Evolutionary conservation across 129 eudicot genomes (phyloP), one percentile per base, ranked within the genome.

Genomic region (Flaveria bidentis): DNA sequence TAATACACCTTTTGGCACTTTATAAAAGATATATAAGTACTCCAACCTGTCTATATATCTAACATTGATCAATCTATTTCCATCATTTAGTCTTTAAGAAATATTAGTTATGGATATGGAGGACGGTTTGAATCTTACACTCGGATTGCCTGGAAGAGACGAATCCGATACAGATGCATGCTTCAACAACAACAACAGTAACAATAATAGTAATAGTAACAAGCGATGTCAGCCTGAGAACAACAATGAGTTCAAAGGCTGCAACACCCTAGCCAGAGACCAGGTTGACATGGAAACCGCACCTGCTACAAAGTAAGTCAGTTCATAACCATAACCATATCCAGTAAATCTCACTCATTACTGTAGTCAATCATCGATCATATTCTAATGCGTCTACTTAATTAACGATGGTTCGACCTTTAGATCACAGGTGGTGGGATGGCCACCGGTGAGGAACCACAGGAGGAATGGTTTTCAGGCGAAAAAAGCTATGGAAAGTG

Each of bases 401-500:
- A 47, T 12, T 11, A 11, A 47, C 13, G 13, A 11, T 10, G 13
- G 5, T 47, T 10, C 44, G 58, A 41, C 51, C 47, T 76, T 25
- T 2, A 92, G 98, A 81, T 87, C 96, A 69, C 96, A 87, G 79
- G 89, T 92, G 14, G 85, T 92, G 20, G 98, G 98, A 47, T 92
- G 98, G 98, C 98, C 98, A 22, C 98, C 98, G 55, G 87, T 92
- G 20, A 72, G 94, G 62, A 82, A 89, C 41, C 7, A 36, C 7
- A 36, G 41, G 41, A 36, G 41, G 68, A 89, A 83, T 46, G 81
- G 70, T 47, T 15, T 88, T 12, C 90, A 76, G 58, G 51, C 58
- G 1, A 87, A 86, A 76, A 87, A 86, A 0, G 96, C 83, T 57
- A 25, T 18, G 7, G 91, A 89, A 50, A 47, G 69, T 33, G 97